Base-by-base conservation (phyloP, 768 basidiomycete genomes). In the Tricholoma sp. region DNA sequence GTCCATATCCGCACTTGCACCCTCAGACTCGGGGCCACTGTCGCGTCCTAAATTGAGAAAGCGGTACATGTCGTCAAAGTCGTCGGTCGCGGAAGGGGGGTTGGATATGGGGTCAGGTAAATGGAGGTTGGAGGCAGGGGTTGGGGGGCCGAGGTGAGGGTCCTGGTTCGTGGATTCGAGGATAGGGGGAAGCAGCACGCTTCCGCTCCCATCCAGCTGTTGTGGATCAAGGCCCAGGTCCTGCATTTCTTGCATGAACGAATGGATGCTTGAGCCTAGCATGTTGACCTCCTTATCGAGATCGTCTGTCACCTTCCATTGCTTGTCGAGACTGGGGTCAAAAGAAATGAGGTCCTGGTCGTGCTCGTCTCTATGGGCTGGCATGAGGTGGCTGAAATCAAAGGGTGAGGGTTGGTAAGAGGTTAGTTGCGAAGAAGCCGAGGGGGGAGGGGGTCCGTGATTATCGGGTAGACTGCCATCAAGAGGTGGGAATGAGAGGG, bases 201-300 rank as follows among this genome's bases (percentile, higher is more conserved):
- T 53, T 6, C 48, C 60, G 9, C 48, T 45, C 11, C 37, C 18
- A 24, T 28, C 60, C 1, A 53, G 32, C 12, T 57, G 52, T 39
- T 52, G 52, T 6, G 60, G 58, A 34, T 61, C 57, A 13, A 63
- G 58, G 11, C 62, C 62, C 47, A 49, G 31, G 3, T 49, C 47
- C 31, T 49, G 47, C 29, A 49, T 49, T 1, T 49, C 29, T 59
- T 87, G 77, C 31, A 93, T 88, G 57, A 94, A 74, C 6, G 81
- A 80, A 57, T 89, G 80, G 42, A 95, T 84, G 57, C 81, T 84
- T 11, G 71, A 74, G 58, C 88, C 82, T 53, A 93, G 70, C 36
- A 82, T 80, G 59, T 86, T 84, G 28, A 94, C 88, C 55, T 90
- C 88, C 47, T 79, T 77, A 57, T 85, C 83, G 45, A 94, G 85